Base-by-base conservation (phyloP, 1,284 basidiomycete genomes). In the Boletus semigastroideus region DNA sequence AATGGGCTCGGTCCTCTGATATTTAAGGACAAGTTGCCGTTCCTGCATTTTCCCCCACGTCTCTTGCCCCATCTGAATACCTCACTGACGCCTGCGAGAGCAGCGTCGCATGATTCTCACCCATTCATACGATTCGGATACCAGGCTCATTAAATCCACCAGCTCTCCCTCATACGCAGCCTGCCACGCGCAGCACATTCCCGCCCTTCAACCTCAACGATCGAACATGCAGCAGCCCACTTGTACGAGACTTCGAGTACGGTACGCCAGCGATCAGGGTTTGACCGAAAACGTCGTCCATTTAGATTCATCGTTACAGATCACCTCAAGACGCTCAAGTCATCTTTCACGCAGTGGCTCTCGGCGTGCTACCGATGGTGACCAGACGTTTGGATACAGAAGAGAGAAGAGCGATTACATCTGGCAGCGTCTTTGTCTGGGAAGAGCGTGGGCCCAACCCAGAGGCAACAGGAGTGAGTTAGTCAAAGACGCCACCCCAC, bases 341-440 rank as follows among this genome's bases (percentile, higher is more conserved):
- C 54, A 83, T 91, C 61, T 90, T 90, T 72, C 86, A 87, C 61
- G 88, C 82, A 44, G 87, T 90, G 44, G 74, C 77, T 3, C 73
- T 78, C 33, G 70, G 78, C 34, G 68, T 80, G 28, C 75, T 89
- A 42, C 84, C 83, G 48, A 87, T 90, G 73, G 83, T 90, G 56
- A 76, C 80, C 36, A 78, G 88, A 54, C 80, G 88, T 19, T 78
- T 91, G 55, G 88, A 90, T 69, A 83, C 84, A 25, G 88, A 90
- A 51, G 82, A 84, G 63, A 74, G 83, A 41, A 74, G 81, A n/a
- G 68, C 74, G 37, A 84, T 87, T 48, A 57, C 72, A 20, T 77
- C 87, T 3, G 88, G 88, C n/a, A 83, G 82, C 56, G 83, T 90
- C 46, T 91, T 84, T 59, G 85, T 91, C 50, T 91, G 88, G 88